A percentile compares a stretch with the other conserved stretches of the same genome.
These are phyloP conservation scores for Paraphaeosphaeria minitans DNA, from an alignment of 2,329 filamentous ascomycete species.

Conservation along the genomic window DNA sequence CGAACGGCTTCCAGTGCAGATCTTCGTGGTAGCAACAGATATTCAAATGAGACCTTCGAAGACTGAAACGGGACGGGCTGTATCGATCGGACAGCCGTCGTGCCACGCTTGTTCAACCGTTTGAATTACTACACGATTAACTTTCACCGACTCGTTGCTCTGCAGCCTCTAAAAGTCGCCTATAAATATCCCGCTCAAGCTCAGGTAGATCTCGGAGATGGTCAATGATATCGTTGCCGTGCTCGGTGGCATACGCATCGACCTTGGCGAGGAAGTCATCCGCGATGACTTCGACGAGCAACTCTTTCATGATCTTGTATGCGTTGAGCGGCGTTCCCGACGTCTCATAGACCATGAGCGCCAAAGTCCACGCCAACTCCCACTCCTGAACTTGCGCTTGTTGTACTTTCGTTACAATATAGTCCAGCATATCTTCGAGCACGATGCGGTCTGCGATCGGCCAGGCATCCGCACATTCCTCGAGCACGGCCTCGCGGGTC, in stretches of 20 bases:
- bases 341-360: conserved; percentile 21
- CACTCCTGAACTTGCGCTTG: conserved; percentile 16
- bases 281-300: conserved; percentile 27
- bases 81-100: not conserved
- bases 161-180: conserved; percentile 3
- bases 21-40: not conserved
- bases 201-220: conserved; percentile 21
- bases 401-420: conserved; percentile 30
- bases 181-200: conserved; percentile 22
- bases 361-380: conserved; percentile 22
- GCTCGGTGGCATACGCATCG: not conserved
- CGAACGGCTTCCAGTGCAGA: not conserved
- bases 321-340: conserved; percentile 3
- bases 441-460: conserved; percentile 22
- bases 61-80: not conserved
- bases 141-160: not conserved
- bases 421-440: conserved; percentile 35
- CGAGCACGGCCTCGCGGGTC: conserved; percentile 17
- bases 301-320: conserved; percentile 19
- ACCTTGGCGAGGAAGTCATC: conserved; percentile 26
- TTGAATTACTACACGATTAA: not conserved
- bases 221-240: conserved; percentile 14
- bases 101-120: not conserved
- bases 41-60: not conserved
- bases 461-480: conserved; percentile 32